These are phyloP conservation scores for Pterocarpus santalinus DNA, from an alignment of 306 rosid species.

Conservation along the genomic window DNA sequence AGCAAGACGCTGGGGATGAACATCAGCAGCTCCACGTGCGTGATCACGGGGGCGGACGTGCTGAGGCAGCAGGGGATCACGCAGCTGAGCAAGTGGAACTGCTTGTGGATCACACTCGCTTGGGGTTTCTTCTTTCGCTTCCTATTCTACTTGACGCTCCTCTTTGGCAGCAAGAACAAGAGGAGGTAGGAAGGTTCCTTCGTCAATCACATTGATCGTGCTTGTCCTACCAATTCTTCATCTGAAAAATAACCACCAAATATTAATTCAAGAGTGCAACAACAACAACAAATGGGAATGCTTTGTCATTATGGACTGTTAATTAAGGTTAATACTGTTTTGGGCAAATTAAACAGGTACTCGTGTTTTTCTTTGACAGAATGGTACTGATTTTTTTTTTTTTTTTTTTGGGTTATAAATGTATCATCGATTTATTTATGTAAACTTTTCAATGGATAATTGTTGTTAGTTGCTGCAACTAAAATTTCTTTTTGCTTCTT, in stretches of 20 bases:
- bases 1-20: constrained; percentile 69
- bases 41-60: constrained; percentile 73
- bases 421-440: not conserved
- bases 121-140: constrained; percentile 89
- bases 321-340: not conserved
- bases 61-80: constrained; percentile 81
- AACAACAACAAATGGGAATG: not conserved
- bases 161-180: constrained; percentile 84
- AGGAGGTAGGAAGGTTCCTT: constrained; percentile 35
- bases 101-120: constrained; percentile 78
- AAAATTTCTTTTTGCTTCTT: not conserved
- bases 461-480: not conserved
- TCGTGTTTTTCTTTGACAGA: not conserved
- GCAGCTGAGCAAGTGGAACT: constrained; percentile 75
- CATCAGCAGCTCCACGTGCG: constrained; percentile 70
- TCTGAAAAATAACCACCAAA: not conserved
- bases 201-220: no score
- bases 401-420: no score
- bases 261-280: not conserved
- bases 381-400: not conserved
- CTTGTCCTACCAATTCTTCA: not conserved
- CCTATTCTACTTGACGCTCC: constrained; percentile 70
- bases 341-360: not conserved
- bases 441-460: not conserved
- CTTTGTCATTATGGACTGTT: not conserved